These are phyloP conservation scores for Mrakia blollopis DNA, from an alignment of 768 basidiomycete species.

Conservation along the genomic window DNA sequence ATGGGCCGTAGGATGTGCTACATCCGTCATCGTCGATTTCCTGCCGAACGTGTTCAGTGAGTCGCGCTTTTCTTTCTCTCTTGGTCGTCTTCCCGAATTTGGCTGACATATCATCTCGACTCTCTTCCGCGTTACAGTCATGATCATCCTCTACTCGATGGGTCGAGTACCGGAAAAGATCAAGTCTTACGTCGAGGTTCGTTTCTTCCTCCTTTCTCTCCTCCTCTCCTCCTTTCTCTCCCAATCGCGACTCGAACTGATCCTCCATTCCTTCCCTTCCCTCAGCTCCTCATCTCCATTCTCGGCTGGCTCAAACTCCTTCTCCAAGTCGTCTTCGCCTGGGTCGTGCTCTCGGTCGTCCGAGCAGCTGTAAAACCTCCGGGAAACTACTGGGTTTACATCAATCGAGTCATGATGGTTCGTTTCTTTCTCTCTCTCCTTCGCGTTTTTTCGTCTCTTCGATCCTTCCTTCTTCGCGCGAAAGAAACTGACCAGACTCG, in stretches of 20 bases:
- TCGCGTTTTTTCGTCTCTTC: conserved; percentile 6
- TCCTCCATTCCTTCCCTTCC: no score
- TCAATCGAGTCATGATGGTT: conserved; percentile 63
- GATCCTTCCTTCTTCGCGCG: background rate
- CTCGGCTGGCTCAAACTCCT: conserved; percentile 66
- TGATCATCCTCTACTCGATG: conserved; percentile 5
- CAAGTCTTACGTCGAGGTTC: conserved; percentile 40
- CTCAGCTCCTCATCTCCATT: conserved; percentile 59
- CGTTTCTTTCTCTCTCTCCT: conserved; percentile 23
- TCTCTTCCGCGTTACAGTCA: conserved; percentile 3
- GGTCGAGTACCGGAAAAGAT: conserved; percentile 29
- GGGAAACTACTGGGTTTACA: conserved; percentile 60
- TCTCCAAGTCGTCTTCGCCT: conserved; percentile 64
- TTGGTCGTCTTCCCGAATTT: conserved; percentile 53
- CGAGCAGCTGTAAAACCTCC: conserved; percentile 57
- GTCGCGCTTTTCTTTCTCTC: background rate
- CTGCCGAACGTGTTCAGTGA: conserved; percentile 30
- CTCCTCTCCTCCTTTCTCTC: background rate
- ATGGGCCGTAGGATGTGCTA: conserved; percentile 54
- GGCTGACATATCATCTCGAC: background rate
- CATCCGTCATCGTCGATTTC: conserved; percentile 47
- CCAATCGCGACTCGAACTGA: background rate
- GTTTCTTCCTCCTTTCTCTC: background rate
- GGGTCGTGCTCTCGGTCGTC: conserved; percentile 66
- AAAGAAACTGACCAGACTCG: background rate